These are phyloP conservation scores for Colletotrichum orchidophilum DNA, from an alignment of 2,329 filamentous ascomycete species.

Conservation along the genomic window DNA sequence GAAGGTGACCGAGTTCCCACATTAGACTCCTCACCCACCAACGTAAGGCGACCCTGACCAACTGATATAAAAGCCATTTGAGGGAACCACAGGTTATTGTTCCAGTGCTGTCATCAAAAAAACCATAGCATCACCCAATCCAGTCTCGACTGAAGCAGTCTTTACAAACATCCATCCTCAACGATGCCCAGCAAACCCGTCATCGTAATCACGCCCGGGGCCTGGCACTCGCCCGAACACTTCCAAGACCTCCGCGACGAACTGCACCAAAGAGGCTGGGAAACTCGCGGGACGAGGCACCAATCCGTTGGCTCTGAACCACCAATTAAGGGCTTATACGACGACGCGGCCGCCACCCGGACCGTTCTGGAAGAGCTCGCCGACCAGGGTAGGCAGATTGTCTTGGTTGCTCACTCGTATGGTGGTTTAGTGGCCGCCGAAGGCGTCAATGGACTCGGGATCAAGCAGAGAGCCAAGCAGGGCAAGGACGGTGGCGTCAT, in stretches of 20 bases:
- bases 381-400: constrained; percentile 48
- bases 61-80: not conserved
- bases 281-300: constrained; percentile 41
- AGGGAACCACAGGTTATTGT: too few relatives aligned
- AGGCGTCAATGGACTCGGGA: constrained; percentile 46
- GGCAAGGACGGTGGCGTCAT: constrained; percentile 49
- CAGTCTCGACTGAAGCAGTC: too few relatives aligned
- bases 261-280: constrained; percentile 43
- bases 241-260: constrained; percentile 42
- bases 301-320: constrained; percentile 44
- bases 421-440: constrained; percentile 50
- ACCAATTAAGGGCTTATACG: constrained; percentile 37
- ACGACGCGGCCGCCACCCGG: constrained; percentile 45
- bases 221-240: constrained; percentile 45
- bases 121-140: too few relatives aligned
- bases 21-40: not conserved
- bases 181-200: constrained; percentile 30
- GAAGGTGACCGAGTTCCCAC: not conserved
- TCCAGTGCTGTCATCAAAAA: too few relatives aligned
- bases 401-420: constrained; percentile 54
- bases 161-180: not conserved
- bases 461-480: constrained; percentile 41
- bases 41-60: not conserved
- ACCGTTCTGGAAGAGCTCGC: constrained; percentile 38
- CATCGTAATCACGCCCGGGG: constrained; percentile 50